Evolutionary conservation across 2,329 filamentous ascomycete genomes (phyloP).

Genomic region (Aspergillus sp.): DNA sequence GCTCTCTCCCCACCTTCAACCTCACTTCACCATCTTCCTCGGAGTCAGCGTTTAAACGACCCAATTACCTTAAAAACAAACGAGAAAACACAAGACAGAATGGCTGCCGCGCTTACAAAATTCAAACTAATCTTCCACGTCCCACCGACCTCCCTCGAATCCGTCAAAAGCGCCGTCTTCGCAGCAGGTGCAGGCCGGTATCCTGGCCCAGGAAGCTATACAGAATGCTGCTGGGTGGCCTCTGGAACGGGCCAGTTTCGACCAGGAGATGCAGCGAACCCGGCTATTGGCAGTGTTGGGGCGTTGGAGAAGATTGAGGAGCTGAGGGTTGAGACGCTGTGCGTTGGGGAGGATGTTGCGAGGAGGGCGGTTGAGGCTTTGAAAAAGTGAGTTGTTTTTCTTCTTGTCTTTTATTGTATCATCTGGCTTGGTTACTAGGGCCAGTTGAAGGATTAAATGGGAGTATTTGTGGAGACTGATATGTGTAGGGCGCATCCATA

Average conservation of each 20-base stretch:
- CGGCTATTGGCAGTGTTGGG: slow-evolving; percentile 13
- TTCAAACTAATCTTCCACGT: slow-evolving; percentile 17
- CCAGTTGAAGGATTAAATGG: background rate
- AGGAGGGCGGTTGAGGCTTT: slow-evolving; percentile 17
- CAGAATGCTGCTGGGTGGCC: slow-evolving; percentile 18
- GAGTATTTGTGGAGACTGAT: background rate
- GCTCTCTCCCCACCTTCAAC: background rate
- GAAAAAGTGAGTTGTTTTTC: slow-evolving; percentile 13
- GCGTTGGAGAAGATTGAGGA: slow-evolving; percentile 15
- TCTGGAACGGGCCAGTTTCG: slow-evolving; percentile 15
- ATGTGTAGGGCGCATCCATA: slow-evolving; percentile 13
- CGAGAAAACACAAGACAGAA: background rate
- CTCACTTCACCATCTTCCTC: background rate
- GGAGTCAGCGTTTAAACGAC: too few species aligned
- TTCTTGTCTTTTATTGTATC: background rate
- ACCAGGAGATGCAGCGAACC: slow-evolving; percentile 14
- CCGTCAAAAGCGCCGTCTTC: slow-evolving; percentile 19
- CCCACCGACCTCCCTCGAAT: slow-evolving; percentile 10
- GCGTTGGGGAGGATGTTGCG: slow-evolving; percentile 14
- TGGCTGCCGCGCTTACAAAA: slow-evolving; percentile 2
- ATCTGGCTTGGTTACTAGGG: too few species aligned
- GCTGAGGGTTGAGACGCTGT: slow-evolving; percentile 17
- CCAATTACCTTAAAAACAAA: too few species aligned
- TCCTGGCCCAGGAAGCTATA: slow-evolving; percentile 16
- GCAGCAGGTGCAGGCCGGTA: slow-evolving; percentile 18